These are phyloP conservation scores for Phaeophleospora eucalypticola DNA, from an alignment of 2,329 filamentous ascomycete genomes.

Conservation along the genomic window DNA sequence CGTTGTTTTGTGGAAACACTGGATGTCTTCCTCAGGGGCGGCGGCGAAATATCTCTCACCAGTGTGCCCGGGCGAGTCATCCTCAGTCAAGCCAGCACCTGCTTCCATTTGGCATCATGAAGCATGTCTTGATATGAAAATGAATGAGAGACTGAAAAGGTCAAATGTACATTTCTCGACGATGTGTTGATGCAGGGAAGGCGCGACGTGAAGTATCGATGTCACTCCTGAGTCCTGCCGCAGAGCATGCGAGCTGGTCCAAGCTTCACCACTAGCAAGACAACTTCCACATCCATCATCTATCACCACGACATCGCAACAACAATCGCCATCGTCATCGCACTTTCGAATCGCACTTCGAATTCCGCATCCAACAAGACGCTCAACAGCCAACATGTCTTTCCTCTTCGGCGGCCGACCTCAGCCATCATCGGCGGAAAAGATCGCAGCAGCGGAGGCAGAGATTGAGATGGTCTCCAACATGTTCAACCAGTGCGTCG, in stretches of 20 bases:
- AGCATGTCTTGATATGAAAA: not conserved
- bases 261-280: conserved; percentile 3
- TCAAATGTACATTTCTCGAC: no score
- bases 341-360: no score
- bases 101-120: not conserved
- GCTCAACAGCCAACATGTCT: conserved; percentile 51
- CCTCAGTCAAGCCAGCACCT: not conserved
- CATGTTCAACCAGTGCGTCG: conserved; percentile 88
- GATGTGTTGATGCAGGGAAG: not conserved
- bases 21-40: conserved; percentile 23
- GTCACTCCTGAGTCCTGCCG: not conserved
- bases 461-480: conserved; percentile 97
- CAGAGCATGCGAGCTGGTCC: not conserved
- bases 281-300: not conserved
- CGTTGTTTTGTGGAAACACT: not conserved
- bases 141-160: not conserved
- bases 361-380: not conserved
- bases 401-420: conserved; percentile 66
- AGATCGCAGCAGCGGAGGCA: conserved; percentile 91
- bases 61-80: conserved; percentile 20
- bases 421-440: conserved; percentile 91
- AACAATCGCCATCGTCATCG: no score
- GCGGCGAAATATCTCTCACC: conserved; percentile 29
- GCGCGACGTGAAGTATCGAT: conserved; percentile 1
- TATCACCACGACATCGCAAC: conserved; percentile 6